These are phyloP conservation scores for Ustilago xerochloae DNA, from an alignment of 1,284 basidiomycete genomes.

Conservation along the genomic window DNA sequence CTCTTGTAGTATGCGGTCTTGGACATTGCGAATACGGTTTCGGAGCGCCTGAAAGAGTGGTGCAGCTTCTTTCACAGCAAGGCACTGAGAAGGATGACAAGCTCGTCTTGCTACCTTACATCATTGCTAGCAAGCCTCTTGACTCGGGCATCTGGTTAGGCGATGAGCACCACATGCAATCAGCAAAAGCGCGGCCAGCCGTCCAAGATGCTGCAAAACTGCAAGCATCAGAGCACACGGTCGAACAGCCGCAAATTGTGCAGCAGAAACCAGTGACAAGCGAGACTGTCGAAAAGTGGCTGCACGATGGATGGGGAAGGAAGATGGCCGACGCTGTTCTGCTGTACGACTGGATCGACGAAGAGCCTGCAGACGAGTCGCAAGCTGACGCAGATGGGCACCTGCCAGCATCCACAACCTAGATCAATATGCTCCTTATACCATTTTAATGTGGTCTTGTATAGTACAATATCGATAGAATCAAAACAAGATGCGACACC, in stretches of 20 bases:
- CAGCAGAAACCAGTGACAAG: background rate
- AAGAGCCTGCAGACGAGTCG: constrained; percentile 19
- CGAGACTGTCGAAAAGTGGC: constrained; percentile 22
- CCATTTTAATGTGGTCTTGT: background rate
- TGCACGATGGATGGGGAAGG: constrained; percentile 30
- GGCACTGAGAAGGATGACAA: background rate
- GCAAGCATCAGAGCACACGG: background rate
- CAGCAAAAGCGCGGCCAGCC: background rate
- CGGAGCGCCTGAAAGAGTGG: constrained; percentile 50
- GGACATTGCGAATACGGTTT: constrained; percentile 58
- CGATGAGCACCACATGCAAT: constrained; percentile 18
- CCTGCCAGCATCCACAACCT: constrained; percentile 2
- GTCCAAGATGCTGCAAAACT: background rate
- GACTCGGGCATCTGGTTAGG: constrained; percentile 53
- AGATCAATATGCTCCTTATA: no score
- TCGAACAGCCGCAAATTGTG: background rate
- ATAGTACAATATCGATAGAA: background rate
- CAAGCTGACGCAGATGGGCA: background rate
- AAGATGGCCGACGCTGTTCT: constrained; percentile 49
- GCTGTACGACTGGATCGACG: constrained; percentile 54
- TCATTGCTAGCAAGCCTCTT: constrained; percentile 49
- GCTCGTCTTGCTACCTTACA: constrained; percentile 21
- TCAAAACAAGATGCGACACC: no score
- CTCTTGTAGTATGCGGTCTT: constrained; percentile 45
- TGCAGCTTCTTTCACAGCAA: constrained; percentile 26